These are phyloP conservation scores for Metahyphopichia silvanorum DNA, from an alignment of 805 yeast genomes.

Conservation along the genomic window DNA sequence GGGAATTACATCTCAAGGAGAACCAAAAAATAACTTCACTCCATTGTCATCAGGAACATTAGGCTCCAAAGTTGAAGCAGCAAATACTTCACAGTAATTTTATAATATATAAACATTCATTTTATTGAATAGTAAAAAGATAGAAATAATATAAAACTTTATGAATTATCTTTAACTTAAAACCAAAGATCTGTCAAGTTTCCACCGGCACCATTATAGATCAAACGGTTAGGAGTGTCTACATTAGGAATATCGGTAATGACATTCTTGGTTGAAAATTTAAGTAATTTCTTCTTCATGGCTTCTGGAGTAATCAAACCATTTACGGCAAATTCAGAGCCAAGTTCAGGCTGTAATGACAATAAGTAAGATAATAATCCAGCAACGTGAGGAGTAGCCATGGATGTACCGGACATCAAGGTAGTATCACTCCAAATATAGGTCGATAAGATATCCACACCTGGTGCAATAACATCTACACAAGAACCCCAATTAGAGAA, in stretches of 20 bases:
- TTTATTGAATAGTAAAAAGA: too few species aligned
- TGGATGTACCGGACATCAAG: slow-evolving; percentile 58
- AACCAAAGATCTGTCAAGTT: slow-evolving; percentile 3
- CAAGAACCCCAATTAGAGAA: slow-evolving; percentile 54
- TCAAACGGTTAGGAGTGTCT: slow-evolving; percentile 50
- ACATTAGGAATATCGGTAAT: slow-evolving; percentile 44
- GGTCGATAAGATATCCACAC: slow-evolving; percentile 53
- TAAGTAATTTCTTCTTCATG: slow-evolving; percentile 51
- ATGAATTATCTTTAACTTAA: too few species aligned
- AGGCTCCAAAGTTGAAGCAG: slow-evolving; percentile 15
- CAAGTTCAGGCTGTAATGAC: slow-evolving; percentile 51
- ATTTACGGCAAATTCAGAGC: slow-evolving; percentile 40
- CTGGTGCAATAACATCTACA: slow-evolving; percentile 55
- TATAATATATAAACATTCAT: too few species aligned
- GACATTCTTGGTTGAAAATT: slow-evolving; percentile 48
- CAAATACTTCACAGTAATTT: slow-evolving; percentile 18
- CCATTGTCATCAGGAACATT: slow-evolving; percentile 17
- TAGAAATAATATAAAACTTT: too few species aligned
- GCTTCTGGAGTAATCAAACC: slow-evolving; percentile 49
- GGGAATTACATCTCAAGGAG: slow-evolving; percentile 7
- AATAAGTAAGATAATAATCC: slow-evolving; percentile 56
- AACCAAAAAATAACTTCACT: background rate
- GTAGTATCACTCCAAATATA: slow-evolving; percentile 50
- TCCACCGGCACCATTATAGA: slow-evolving; percentile 2
- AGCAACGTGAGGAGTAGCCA: slow-evolving; percentile 61